phyloP scores from a whole-genome alignment of 2,329 filamentous ascomycete species.

The Aspergillaceae sp. region DNA sequence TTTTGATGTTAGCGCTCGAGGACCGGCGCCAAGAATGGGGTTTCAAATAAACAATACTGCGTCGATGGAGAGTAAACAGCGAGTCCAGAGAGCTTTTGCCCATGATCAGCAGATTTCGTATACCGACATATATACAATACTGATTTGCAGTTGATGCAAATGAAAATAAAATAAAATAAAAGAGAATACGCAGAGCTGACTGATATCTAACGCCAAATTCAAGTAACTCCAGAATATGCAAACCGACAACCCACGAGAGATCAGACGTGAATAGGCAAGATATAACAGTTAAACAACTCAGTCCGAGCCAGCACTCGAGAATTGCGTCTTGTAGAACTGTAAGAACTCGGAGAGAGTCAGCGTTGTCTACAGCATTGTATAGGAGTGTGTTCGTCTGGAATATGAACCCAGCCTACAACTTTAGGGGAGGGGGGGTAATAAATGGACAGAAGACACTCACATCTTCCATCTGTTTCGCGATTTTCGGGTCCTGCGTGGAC shows the following conservation, averaged over 20 bases:
- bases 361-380: not conserved
- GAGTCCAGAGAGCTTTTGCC: not conserved
- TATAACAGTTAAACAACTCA: slow-evolving; percentile 8
- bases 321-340: slow-evolving; percentile 30
- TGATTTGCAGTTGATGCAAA: not conserved
- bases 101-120: not conserved
- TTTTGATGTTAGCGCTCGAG: not conserved
- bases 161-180: not conserved
- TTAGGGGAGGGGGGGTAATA: not conserved
- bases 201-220: not conserved
- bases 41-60: not conserved
- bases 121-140: not conserved
- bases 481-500: slow-evolving; percentile 19
- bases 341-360: slow-evolving; percentile 28
- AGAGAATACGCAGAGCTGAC: no score
- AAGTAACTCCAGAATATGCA: slow-evolving; percentile 1
- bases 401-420: not conserved
- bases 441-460: slow-evolving; percentile 23
- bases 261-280: not conserved
- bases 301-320: slow-evolving; percentile 24
- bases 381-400: no score
- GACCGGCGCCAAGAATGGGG: not conserved
- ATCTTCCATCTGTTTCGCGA: slow-evolving; percentile 36
- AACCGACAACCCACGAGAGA: not conserved
- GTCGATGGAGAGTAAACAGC: not conserved